phyloP scores from a whole-genome alignment of 2,329 filamentous ascomycete species.

The Fusarium solani-melongenae region DNA sequence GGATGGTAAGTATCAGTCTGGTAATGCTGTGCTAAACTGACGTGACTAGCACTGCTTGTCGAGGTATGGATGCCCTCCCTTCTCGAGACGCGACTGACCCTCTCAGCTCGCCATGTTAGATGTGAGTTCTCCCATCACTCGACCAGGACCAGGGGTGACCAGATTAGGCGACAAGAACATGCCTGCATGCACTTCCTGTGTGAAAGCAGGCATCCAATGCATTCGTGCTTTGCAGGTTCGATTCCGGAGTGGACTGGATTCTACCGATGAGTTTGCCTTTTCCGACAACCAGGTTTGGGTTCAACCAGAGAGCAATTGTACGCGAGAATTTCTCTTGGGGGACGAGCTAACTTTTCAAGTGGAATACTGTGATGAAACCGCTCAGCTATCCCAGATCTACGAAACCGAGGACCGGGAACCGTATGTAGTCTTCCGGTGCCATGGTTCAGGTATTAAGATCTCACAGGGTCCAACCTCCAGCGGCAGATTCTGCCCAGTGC shows the following conservation, averaged over 20 bases:
- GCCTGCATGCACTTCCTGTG: constrained; percentile 23
- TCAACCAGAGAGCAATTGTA: neutral
- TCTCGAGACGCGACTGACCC: neutral
- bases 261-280: neutral
- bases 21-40: neutral
- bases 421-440: neutral
- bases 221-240: constrained; percentile 27
- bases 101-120: neutral
- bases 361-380: neutral
- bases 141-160: neutral
- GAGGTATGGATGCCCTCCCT: neutral
- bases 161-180: constrained; percentile 20
- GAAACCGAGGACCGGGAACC: neutral
- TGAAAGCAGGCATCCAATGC: constrained; percentile 27
- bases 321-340: neutral
- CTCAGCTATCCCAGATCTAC: neutral
- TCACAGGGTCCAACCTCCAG: neutral
- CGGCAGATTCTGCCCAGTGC: neutral
- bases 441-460: neutral
- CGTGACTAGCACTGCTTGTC: neutral
- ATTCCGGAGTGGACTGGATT: constrained; percentile 28
- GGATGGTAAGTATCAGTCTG: neutral
- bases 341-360: neutral
- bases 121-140: neutral
- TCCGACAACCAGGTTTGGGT: neutral